Percentiles rank a stretch among this genome's conserved stretches.
Evolutionary conservation across 163 green algal species (phyloP).

Genomic region (Volvox carteri): DNA sequence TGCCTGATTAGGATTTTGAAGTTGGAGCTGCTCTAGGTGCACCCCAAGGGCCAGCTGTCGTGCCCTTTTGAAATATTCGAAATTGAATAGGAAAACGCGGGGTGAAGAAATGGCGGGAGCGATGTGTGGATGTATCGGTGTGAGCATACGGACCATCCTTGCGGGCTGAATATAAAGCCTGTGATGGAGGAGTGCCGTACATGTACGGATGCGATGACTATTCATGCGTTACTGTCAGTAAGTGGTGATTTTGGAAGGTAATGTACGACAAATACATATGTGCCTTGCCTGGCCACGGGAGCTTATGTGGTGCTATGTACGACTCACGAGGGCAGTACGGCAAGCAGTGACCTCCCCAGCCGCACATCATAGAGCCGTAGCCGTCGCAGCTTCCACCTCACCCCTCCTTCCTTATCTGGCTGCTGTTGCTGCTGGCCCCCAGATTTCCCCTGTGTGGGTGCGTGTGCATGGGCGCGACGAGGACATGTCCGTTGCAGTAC

Average conservation of each 20-base stretch:
- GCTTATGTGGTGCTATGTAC: background rate
- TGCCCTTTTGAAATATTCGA: too few relatives aligned
- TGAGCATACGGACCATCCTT: too few relatives aligned
- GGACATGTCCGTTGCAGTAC: too few relatives aligned
- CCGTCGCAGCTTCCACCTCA: background rate
- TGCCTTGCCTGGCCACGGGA: background rate
- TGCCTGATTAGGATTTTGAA: background rate
- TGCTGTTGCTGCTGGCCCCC: background rate
- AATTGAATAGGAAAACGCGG: too few relatives aligned
- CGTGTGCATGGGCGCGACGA: too few relatives aligned
- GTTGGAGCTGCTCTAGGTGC: background rate
- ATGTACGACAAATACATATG: background rate
- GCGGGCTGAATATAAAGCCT: too few relatives aligned
- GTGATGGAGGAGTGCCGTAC: too few relatives aligned
- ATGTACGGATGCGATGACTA: too few relatives aligned
- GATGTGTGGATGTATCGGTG: too few relatives aligned
- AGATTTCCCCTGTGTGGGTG: too few relatives aligned
- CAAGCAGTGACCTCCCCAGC: slow-evolving; percentile 16
- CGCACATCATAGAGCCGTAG: slow-evolving; percentile 22
- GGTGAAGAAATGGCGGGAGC: too few relatives aligned
- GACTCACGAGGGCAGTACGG: background rate
- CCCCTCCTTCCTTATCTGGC: background rate
- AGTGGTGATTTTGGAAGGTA: background rate
- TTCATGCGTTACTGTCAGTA: too few relatives aligned
- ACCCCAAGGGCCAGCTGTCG: slow-evolving; percentile 5